Evolutionary conservation across 1,139 yeast species (phyloP).

Genomic region (Blastobotrys aristatus): DNA sequence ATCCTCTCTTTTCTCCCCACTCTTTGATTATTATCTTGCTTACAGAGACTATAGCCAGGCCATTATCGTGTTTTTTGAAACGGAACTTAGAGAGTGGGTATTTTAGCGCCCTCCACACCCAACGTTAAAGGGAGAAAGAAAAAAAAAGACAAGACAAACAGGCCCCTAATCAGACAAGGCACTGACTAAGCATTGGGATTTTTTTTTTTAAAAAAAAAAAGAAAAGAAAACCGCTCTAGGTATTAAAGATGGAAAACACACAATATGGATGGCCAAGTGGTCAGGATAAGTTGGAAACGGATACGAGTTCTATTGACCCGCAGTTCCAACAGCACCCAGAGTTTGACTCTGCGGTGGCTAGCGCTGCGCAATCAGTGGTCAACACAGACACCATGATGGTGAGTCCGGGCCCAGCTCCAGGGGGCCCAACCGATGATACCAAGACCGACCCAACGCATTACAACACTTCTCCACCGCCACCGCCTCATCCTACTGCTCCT

Average conservation of each 20-base stretch:
- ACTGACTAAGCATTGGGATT: background rate
- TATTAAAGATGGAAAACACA: background rate
- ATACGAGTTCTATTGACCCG: conserved; percentile 6
- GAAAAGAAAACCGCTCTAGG: background rate
- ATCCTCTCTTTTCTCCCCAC: too few species aligned
- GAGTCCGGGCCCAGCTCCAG: background rate
- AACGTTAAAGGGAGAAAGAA: too few species aligned
- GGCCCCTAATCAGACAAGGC: too few species aligned
- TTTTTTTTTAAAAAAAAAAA: too few species aligned
- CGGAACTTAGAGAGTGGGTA: too few species aligned
- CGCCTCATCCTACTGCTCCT: too few species aligned
- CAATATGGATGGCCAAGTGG: background rate
- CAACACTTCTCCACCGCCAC: background rate
- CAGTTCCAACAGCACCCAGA: conserved; percentile 2
- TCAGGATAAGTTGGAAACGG: background rate
- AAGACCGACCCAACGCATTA: background rate
- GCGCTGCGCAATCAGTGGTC: background rate
- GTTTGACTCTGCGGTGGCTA: background rate
- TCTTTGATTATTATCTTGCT: too few species aligned
- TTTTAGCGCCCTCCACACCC: too few species aligned
- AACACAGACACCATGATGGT: background rate
- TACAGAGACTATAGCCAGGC: too few species aligned
- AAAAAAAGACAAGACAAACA: too few species aligned
- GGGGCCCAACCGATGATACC: background rate
- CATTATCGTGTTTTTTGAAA: too few species aligned